These are phyloP conservation scores for Sphagnum fallax DNA, from an alignment of 228 moss, liverwort and hornwort genomes.

Conservation along the genomic window DNA sequence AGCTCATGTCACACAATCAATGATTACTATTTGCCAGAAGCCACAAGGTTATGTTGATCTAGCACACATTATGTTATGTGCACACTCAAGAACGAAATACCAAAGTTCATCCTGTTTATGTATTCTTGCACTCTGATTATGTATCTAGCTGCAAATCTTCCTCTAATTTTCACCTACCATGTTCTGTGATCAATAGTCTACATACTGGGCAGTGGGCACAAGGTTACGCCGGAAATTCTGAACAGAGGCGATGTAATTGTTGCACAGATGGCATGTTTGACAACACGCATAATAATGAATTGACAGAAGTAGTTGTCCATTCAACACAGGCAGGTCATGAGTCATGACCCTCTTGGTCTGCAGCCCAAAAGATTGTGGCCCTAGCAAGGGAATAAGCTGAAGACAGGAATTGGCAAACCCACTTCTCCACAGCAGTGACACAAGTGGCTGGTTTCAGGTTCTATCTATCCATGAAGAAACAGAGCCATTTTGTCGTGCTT, in stretches of 20 bases:
- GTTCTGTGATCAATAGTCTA: too few species aligned
- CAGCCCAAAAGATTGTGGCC: conserved; percentile 67
- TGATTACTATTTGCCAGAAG: conserved; percentile 56
- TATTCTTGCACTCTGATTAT: conserved; percentile 64
- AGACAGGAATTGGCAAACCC: conserved; percentile 70
- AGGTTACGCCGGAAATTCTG: background rate
- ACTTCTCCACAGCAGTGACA: conserved; percentile 73
- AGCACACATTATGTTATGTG: conserved; percentile 57
- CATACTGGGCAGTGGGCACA: too few species aligned
- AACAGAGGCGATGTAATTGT: conserved; percentile 49
- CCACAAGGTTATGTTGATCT: conserved; percentile 60
- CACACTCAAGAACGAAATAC: conserved; percentile 66
- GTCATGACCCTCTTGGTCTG: conserved; percentile 30
- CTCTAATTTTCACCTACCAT: too few species aligned
- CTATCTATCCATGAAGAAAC: conserved; percentile 9
- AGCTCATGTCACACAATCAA: conserved; percentile 71
- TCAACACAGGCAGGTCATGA: conserved; percentile 50
- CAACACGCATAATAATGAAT: conserved; percentile 73
- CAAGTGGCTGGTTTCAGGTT: conserved; percentile 87
- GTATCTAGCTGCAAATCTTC: conserved; percentile 22
- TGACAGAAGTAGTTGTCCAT: conserved; percentile 69
- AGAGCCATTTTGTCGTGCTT: too few species aligned
- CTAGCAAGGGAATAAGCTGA: conserved; percentile 74
- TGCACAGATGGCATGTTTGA: conserved; percentile 90
- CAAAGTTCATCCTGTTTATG: conserved; percentile 82